A percentile compares a stretch with the other conserved stretches of the same genome.
These are phyloP conservation scores for Isatis tinctoria DNA, from an alignment of 345 rosid genomes.

Conservation along the genomic window DNA sequence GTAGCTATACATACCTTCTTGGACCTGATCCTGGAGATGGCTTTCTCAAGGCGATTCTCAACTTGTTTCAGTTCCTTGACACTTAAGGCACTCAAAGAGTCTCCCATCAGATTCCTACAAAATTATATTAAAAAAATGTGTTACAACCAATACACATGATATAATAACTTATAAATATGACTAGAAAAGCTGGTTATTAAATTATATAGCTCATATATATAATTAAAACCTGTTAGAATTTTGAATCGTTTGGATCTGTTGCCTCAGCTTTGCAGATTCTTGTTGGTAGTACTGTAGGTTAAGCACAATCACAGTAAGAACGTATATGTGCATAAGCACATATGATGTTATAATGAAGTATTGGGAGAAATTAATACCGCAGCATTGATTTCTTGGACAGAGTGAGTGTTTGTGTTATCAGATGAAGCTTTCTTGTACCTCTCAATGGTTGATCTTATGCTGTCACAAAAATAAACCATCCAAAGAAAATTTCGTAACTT, in stretches of 20 bases:
- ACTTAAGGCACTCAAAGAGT: constrained; percentile 66
- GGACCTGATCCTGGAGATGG: constrained; percentile 86
- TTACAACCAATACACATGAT: not conserved
- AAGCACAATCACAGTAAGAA: not conserved
- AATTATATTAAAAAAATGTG: not conserved
- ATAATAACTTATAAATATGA: not conserved
- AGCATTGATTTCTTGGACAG: constrained; percentile 93
- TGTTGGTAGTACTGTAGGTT: constrained; percentile 82
- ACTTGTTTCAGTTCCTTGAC: constrained; percentile 95
- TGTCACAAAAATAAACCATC: constrained; percentile 23
- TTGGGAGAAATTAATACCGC: constrained; percentile 46
- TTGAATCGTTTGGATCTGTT: constrained; percentile 89
- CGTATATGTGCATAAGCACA: not conserved
- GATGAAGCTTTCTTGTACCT: constrained; percentile 93
- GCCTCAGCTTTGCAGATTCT: constrained; percentile 90
- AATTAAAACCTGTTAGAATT: constrained; percentile 77
- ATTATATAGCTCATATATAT: not conserved
- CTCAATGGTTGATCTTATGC: constrained; percentile 85
- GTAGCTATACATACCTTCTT: constrained; percentile 70
- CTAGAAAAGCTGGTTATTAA: not conserved
- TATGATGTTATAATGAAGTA: not conserved
- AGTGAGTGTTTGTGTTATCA: constrained; percentile 50
- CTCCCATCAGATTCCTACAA: constrained; percentile 90
- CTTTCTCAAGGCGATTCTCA: constrained; percentile 93
- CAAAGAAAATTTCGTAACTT: not conserved